Conservation (phyloP, 768 basidiomycete genomes). For the Auriscalpium vulgare region DNA sequence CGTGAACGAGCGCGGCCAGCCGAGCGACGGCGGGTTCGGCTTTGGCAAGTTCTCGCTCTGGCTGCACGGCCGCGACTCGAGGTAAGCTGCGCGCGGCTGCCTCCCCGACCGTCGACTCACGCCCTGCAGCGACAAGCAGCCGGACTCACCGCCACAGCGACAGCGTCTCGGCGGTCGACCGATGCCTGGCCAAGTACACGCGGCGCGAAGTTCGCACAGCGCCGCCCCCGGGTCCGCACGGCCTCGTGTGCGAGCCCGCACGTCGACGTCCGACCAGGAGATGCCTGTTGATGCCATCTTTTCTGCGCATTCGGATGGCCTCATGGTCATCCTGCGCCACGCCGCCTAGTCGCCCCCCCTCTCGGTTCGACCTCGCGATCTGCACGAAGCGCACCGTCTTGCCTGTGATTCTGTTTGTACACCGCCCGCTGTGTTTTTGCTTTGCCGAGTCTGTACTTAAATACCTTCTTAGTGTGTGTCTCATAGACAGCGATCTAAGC, state of each 20-base stretch:
- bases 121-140: conserved; percentile 7
- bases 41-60: conserved; percentile 63
- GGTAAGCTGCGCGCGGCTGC: conserved; percentile 28
- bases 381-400: no score
- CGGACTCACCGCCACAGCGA: conserved; percentile 2
- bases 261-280: conserved; percentile 24
- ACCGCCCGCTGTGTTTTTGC: background rate
- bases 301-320: conserved; percentile 78
- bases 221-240: conserved; percentile 11
- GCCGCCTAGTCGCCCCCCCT: conserved; percentile 20
- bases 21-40: conserved; percentile 79
- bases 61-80: conserved; percentile 53
- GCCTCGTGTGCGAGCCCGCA: conserved; percentile 13
- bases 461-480: no score
- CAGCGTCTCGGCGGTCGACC: background rate
- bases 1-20: conserved; percentile 76
- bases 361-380: no score
- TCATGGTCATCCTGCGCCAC: conserved; percentile 69
- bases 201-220: conserved; percentile 4
- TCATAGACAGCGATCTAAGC: no score
- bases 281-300: conserved; percentile 73
- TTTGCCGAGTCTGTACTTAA: no score
- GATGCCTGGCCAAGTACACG: background rate
- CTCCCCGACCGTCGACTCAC: background rate
- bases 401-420: background rate